Evolutionary conservation across 345 rosid genomes (phyloP).

Genomic region (Syzygium oleosum): DNA sequence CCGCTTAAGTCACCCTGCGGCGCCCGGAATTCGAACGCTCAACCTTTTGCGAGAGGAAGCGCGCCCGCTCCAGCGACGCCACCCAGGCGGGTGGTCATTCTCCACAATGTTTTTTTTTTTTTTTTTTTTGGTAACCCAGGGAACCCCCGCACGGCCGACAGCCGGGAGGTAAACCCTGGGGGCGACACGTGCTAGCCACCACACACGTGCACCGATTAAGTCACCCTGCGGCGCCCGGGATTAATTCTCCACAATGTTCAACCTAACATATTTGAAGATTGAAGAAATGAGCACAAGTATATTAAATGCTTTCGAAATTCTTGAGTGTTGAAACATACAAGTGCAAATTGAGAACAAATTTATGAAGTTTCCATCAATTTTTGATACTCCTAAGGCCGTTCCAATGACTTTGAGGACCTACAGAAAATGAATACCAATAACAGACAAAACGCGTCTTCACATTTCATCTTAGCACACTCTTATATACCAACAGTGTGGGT

Average conservation of each 20-base stretch:
- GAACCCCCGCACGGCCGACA: too few species aligned
- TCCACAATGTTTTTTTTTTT: too few species aligned
- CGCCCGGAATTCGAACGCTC: too few species aligned
- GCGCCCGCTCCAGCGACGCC: too few species aligned
- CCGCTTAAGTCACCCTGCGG: too few species aligned
- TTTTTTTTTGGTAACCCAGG: too few species aligned
- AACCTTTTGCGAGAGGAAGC: too few species aligned
- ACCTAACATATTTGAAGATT: neutral
- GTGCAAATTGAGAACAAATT: neutral
- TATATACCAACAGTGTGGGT: neutral
- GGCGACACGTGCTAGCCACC: too few species aligned
- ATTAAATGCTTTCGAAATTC: neutral
- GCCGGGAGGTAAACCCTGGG: too few species aligned
- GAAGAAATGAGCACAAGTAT: neutral
- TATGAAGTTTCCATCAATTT: neutral
- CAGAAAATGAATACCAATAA: neutral
- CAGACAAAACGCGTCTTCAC: neutral
- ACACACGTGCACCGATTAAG: too few species aligned
- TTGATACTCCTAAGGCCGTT: neutral
- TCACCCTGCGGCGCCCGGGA: too few species aligned
- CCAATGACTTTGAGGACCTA: neutral
- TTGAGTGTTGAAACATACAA: neutral
- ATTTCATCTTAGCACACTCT: neutral
- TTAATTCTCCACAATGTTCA: neutral
- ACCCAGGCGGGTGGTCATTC: too few species aligned